Evolutionary conservation across 2,329 filamentous ascomycete species (phyloP).

Genomic region (Aspergillus hortae): DNA sequence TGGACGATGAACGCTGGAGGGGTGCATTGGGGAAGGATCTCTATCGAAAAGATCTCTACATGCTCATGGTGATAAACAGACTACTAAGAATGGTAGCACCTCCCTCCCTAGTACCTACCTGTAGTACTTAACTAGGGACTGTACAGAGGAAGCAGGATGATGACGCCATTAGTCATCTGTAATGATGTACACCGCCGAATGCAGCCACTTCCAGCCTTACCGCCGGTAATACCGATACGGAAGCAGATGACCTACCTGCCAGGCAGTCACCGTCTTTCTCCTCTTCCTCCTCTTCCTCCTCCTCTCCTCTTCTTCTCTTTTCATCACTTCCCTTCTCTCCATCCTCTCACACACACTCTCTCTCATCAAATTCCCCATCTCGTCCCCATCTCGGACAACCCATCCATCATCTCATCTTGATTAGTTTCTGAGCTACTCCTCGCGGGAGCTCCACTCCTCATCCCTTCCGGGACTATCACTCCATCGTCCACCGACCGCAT

Average conservation of each 20-base stretch:
- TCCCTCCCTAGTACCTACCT: too few relatives aligned
- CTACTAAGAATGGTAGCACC: too few relatives aligned
- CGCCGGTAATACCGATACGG: background rate
- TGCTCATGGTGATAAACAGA: too few relatives aligned
- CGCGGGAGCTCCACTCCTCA: constrained; percentile 7
- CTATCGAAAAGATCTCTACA: too few relatives aligned
- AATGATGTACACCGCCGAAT: constrained; percentile 19
- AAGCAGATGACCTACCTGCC: constrained; percentile 14
- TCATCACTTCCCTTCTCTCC: constrained; percentile 1
- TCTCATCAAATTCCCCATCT: background rate
- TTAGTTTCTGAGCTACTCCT: constrained; percentile 7
- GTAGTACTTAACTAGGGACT: too few relatives aligned
- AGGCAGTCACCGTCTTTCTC: constrained; percentile 14
- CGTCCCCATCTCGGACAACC: constrained; percentile 7
- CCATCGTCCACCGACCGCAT: background rate
- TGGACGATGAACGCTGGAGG: too few relatives aligned
- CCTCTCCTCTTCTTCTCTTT: constrained; percentile 7
- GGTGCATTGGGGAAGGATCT: too few relatives aligned
- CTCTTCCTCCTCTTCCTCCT: constrained; percentile 15
- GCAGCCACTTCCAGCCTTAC: constrained; percentile 6
- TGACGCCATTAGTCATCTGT: too few relatives aligned
- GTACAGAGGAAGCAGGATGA: too few relatives aligned
- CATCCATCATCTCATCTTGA: constrained; percentile 5
- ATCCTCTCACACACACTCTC: background rate
- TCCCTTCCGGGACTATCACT: constrained; percentile 2